Evolutionary conservation across 2,329 filamentous ascomycete genomes (phyloP), one percentile per base, ranked within the genome.

Genomic region (Macrophomina phaseolina): DNA sequence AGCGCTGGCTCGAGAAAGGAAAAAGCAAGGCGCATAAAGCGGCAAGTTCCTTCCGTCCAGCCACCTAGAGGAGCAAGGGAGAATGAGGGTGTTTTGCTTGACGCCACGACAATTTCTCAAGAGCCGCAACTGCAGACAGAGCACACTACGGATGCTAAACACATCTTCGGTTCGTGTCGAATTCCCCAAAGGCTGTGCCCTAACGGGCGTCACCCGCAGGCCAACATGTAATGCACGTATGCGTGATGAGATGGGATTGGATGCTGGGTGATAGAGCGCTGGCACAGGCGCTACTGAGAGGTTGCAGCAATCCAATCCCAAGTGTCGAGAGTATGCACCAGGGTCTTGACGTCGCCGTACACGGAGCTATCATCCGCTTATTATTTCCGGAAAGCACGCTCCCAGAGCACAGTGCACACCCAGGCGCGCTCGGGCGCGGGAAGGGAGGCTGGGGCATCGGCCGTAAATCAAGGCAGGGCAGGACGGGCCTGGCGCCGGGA

Each of bases 381-480:
- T 62, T 62, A 62, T 62, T 62, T 62, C 58, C 58, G 58, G 42
- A 51, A 51, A 49, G 32, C 58, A 36, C 58, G 32, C 58, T 23
- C 58, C 58, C 46, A 45, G 5, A 28, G 58, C 58, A 32, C 40
- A 34, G 38, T 46, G 34, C 28, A 18, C 56, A 12, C 58, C 56
- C 28, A 30, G 38, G 28, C 40, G 55, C 55, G 56, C 40, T 40
- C 56, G 56, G 18, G 42, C 58, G 58, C 58, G 45, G 30, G 52
- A 55, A 36, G 45, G 30, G 52, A 55, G 52, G 45, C 38, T 49
- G 38, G 42, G 58, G 38, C 58, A 48, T 32, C 58, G 58, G 58
- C 58, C 58, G 58, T 62, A 62, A 62, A 62, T 62, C 58, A 62
- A 45, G 55, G 40, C 55, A 60, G 42, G 58, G 58, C 58, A 38